Evolutionary conservation across 1,139 yeast species (phyloP).

Genomic region (Geotrichum cucujoidarum): DNA sequence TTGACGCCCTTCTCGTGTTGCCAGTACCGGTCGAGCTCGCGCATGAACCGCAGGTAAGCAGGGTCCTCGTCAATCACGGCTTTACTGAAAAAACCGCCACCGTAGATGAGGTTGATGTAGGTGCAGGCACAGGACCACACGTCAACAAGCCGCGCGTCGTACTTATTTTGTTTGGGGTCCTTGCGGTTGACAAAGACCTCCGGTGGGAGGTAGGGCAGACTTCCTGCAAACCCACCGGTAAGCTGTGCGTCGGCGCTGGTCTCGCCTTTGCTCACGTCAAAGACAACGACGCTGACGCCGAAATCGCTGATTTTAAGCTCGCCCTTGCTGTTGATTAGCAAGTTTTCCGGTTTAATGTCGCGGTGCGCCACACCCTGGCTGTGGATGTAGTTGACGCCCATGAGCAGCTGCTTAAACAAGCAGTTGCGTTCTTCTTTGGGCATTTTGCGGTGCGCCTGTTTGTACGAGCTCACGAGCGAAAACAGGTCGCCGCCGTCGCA

Average conservation of each 20-base stretch:
- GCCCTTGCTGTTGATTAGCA: conserved; percentile 61
- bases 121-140: conserved; percentile 92
- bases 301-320: conserved; percentile 68
- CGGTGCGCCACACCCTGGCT: conserved; percentile 68
- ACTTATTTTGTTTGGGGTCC: conserved; percentile 36
- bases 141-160: conserved; percentile 79
- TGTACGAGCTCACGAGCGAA: conserved; percentile 46
- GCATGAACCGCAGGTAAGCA: conserved; percentile 26
- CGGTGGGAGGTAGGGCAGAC: conserved; percentile 85
- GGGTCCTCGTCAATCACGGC: conserved; percentile 31
- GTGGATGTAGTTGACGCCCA: conserved; percentile 66
- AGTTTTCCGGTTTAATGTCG: conserved; percentile 69
- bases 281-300: conserved; percentile 31
- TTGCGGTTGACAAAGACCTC: conserved; percentile 50
- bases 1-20: conserved; percentile 44
- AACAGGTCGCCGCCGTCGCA: conserved; percentile 72
- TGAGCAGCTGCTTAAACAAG: conserved; percentile 64
- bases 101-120: conserved; percentile 71
- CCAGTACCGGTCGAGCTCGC: conserved; percentile 51
- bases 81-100: conserved; percentile 34
- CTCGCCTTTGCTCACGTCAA: conserved; percentile 15
- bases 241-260: conserved; percentile 15
- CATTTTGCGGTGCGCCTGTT: conserved; percentile 27
- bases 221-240: conserved; percentile 44
- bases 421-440: conserved; percentile 49